phyloP scores from a whole-genome alignment of 495 filamentous ascomycete genomes.

The Penicillium goetzii region DNA sequence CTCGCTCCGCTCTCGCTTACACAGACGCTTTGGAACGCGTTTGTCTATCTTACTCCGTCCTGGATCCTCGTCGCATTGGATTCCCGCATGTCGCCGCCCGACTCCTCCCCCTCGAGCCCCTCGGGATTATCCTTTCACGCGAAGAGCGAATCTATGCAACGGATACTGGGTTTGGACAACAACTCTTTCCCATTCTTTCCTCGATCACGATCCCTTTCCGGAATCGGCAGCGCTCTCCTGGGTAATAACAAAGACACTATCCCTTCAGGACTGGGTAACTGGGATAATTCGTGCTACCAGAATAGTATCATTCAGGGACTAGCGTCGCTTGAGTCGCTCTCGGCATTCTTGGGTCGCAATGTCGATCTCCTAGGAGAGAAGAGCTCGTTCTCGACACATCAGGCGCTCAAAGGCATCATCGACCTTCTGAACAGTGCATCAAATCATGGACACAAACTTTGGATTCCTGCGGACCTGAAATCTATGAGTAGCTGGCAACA shows the following conservation, averaged over 20 bases:
- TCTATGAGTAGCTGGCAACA: constrained; percentile 93
- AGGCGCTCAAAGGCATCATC: constrained; percentile 66
- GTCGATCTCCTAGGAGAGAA: constrained; percentile 47
- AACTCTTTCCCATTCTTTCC: constrained; percentile 56
- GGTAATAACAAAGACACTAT: constrained; percentile 40
- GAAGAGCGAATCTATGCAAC: constrained; percentile 71
- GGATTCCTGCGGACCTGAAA: constrained; percentile 77
- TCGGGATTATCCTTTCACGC: constrained; percentile 33
- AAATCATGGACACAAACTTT: constrained; percentile 72
- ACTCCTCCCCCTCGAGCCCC: constrained; percentile 23
- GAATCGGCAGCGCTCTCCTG: constrained; percentile 46
- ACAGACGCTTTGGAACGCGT: constrained; percentile 58
- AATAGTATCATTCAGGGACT: constrained; percentile 93
- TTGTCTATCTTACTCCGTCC: constrained; percentile 65
- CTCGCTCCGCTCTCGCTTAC: constrained; percentile 34
- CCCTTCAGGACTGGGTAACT: constrained; percentile 85
- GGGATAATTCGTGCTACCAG: constrained; percentile 95
- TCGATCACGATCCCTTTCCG: constrained; percentile 47
- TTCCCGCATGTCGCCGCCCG: constrained; percentile 36
- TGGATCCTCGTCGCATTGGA: constrained; percentile 64
- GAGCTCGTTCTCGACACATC: constrained; percentile 48
- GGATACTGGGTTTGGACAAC: constrained; percentile 66
- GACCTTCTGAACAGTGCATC: constrained; percentile 64
- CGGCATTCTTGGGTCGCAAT: constrained; percentile 52
- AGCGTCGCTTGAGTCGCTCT: constrained; percentile 70